Base-by-base conservation (phyloP, 1,139 yeast genomes). In the Geotrichum cucujoidarum region DNA sequence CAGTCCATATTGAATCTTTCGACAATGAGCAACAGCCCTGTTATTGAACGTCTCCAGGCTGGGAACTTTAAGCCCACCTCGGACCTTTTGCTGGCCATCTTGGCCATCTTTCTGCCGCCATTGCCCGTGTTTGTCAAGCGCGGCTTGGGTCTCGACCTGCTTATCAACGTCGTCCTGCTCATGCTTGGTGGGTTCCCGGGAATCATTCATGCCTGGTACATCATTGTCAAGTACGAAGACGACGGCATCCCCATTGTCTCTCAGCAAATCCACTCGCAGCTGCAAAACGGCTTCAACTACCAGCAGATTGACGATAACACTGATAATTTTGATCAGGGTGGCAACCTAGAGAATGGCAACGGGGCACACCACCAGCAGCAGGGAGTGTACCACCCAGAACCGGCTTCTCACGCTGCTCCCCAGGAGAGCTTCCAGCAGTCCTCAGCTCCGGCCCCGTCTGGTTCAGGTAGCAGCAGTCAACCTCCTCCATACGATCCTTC, bases 151-250 rank as follows among this genome's bases (percentile, higher is more conserved):
- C 67, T 72, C 34, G 88, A 82, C 60, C 72, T 82, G 10, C 62
- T 80, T 14, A 77, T 83, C 52, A 82, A 81, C 60, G 69, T 82
- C 36, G 64, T 76, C 38, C 71, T 82, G 35, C 77, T 81, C 41
- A 54, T 79, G 21, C 64, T 82, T 30, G 89, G 88, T 1, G 81
- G 78, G 59, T 65, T 89, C 53, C 96, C 96, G 0, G 95, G 95
- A 4, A 60, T 69, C 17, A 54, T 69, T 41, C 74, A 70, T 51
- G 66, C 74, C 1, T 67, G 72, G 70, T 70, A 69, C 56, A 65
- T 70, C 51, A 63, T 70, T 37, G 60, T 70, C 45, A 66, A 66
- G 56, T 65, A 66, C 53, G 73, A 73, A 3, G 69, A 81, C 45
- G 89, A 87, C 1, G 89, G 89, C 7, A 74, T 81, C 54, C 76